These are phyloP conservation scores for Tulasnella calospora DNA, from an alignment of 768 basidiomycete species.

Conservation along the genomic window DNA sequence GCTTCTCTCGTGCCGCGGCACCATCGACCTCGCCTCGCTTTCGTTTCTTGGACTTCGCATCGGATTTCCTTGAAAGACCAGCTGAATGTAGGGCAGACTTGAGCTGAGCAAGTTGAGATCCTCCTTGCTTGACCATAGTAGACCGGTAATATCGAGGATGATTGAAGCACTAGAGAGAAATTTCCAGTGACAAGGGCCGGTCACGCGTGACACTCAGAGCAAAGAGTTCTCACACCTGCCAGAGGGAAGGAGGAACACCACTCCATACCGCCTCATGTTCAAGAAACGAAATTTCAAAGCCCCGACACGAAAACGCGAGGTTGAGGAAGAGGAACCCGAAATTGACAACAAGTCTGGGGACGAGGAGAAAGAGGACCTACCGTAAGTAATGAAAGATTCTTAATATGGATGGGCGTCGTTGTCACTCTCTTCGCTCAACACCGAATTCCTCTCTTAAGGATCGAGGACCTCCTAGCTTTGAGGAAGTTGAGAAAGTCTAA, in stretches of 20 bases:
- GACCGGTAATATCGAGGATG: neutral
- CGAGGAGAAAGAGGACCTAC: conserved; percentile 15
- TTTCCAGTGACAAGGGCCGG: conserved; percentile 16
- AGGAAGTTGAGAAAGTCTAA: conserved; percentile 67
- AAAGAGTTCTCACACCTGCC: neutral
- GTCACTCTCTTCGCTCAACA: neutral
- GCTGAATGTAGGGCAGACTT: conserved; percentile 77
- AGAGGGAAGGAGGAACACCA: neutral
- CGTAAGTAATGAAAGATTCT: conserved; percentile 12
- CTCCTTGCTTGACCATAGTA: conserved; percentile 25
- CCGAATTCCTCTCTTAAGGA: conserved; percentile 34
- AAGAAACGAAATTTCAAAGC: conserved; percentile 28
- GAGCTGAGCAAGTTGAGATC: conserved; percentile 84
- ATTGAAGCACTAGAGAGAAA: conserved; percentile 5
- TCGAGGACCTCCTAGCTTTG: conserved; percentile 80
- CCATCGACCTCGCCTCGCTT: conserved; percentile 50
- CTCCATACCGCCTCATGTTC: conserved; percentile 20
- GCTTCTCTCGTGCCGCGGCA: conserved; percentile 61
- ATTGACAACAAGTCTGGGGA: neutral
- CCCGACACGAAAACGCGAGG: conserved; percentile 19
- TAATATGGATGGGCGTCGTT: neutral
- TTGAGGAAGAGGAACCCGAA: conserved; percentile 25
- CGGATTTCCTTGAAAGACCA: conserved; percentile 61
- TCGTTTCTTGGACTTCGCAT: conserved; percentile 56
- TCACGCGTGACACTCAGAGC: neutral